These are phyloP conservation scores for Cercospora nicotianae DNA, from an alignment of 2,329 filamentous ascomycete genomes.

Conservation along the genomic window DNA sequence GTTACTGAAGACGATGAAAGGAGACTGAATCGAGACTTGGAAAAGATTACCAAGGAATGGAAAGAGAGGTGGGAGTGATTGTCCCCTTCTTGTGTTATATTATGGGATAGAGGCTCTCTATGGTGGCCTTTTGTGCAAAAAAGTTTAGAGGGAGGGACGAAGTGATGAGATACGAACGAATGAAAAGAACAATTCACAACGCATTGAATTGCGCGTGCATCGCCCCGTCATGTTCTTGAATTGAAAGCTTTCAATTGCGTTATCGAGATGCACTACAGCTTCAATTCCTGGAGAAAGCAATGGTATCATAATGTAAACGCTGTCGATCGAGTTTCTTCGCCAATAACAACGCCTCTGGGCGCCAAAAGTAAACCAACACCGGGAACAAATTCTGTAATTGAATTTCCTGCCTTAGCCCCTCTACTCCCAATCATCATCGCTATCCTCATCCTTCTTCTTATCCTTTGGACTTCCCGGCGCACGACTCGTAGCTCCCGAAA, in stretches of 20 bases:
- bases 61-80: slow-evolving; percentile 49
- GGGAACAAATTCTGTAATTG: not conserved
- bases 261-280: not conserved
- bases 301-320: slow-evolving; percentile 3
- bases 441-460: slow-evolving; percentile 41
- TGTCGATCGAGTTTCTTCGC: not conserved
- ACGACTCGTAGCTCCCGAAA: slow-evolving; percentile 72
- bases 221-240: no score
- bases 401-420: not conserved
- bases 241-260: not conserved
- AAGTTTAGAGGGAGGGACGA: not conserved
- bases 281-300: not conserved
- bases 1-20: slow-evolving; percentile 57
- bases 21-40: slow-evolving; percentile 55
- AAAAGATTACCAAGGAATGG: slow-evolving; percentile 54
- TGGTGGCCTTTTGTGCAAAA: not conserved
- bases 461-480: slow-evolving; percentile 67
- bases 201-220: not conserved
- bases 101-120: not conserved
- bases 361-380: not conserved
- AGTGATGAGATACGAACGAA: not conserved
- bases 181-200: not conserved
- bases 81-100: not conserved
- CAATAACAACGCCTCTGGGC: not conserved
- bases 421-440: slow-evolving; percentile 44